Evolutionary conservation across 2,329 filamentous ascomycete species (phyloP).

Genomic region (Aspergillus felis): DNA sequence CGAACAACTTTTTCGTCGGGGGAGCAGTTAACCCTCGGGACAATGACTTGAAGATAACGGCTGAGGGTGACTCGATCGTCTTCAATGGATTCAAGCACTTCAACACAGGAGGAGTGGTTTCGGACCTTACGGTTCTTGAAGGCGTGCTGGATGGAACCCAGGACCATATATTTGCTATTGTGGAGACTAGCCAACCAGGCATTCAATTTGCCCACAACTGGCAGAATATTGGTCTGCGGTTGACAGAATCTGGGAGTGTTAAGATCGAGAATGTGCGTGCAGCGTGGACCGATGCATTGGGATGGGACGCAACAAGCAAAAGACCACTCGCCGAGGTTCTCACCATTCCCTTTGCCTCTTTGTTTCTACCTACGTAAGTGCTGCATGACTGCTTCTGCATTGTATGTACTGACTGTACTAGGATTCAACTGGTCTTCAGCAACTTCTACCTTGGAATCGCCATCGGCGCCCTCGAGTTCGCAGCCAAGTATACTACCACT

Average conservation of each 20-base stretch:
- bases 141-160: conserved; percentile 56
- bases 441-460: conserved; percentile 65
- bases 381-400: not conserved
- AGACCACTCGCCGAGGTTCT: conserved; percentile 50
- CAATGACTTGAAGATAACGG: conserved; percentile 55
- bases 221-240: conserved; percentile 60
- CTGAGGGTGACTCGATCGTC: conserved; percentile 52
- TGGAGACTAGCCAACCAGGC: conserved; percentile 55
- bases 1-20: conserved; percentile 64
- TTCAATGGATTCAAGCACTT: conserved; percentile 64
- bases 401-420: conserved; percentile 14
- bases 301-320: conserved; percentile 53
- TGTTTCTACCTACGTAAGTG: conserved; percentile 57
- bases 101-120: conserved; percentile 64
- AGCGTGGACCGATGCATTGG: conserved; percentile 59
- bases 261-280: conserved; percentile 55
- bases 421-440: conserved; percentile 62
- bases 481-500: conserved; percentile 54
- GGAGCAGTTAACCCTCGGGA: conserved; percentile 65
- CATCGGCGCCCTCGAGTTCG: conserved; percentile 54
- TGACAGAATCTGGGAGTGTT: conserved; percentile 62
- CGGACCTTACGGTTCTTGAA: conserved; percentile 63
- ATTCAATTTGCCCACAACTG: conserved; percentile 56
- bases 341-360: conserved; percentile 51
- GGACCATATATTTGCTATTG: conserved; percentile 61